These are phyloP conservation scores for Lentinula sp. DNA, from an alignment of 768 basidiomycete species.

Conservation along the genomic window DNA sequence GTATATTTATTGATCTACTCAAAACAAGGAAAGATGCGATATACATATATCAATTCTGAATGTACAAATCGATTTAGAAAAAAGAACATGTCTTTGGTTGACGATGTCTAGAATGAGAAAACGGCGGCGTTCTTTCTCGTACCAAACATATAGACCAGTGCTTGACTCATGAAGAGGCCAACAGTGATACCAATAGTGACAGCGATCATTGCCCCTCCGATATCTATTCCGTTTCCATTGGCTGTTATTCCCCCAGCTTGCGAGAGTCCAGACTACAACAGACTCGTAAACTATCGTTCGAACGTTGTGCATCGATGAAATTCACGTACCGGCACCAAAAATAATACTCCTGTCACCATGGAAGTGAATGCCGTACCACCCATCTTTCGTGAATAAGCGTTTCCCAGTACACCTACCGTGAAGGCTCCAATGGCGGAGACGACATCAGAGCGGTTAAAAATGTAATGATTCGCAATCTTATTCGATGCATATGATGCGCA, in stretches of 20 bases:
- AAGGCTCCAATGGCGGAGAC: slow-evolving; percentile 85
- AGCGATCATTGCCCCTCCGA: slow-evolving; percentile 84
- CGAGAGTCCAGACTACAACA: slow-evolving; percentile 67
- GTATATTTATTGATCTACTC: neutral
- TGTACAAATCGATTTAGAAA: slow-evolving; percentile 6
- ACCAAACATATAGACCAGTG: slow-evolving; percentile 83
- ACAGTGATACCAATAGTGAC: slow-evolving; percentile 90
- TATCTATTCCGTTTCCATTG: slow-evolving; percentile 76
- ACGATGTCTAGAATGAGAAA: slow-evolving; percentile 61
- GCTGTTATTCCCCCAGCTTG: slow-evolving; percentile 83
- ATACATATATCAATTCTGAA: too few relatives aligned
- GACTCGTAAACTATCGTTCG: neutral
- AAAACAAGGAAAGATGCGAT: too few relatives aligned
- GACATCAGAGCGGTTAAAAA: slow-evolving; percentile 78
- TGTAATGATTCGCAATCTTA: slow-evolving; percentile 78
- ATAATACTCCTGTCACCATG: slow-evolving; percentile 86
- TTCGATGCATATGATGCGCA: slow-evolving; percentile 76
- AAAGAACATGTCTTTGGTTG: neutral
- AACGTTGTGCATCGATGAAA: neutral
- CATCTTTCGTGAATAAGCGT: slow-evolving; percentile 76
- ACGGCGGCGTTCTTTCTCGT: slow-evolving; percentile 77
- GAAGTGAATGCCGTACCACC: slow-evolving; percentile 85
- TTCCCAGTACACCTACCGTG: slow-evolving; percentile 72
- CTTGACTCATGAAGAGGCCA: slow-evolving; percentile 83
- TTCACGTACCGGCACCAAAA: slow-evolving; percentile 73